Evolutionary conservation across 306 rosid species (phyloP), one percentile per base, ranked within the genome.

Genomic region (apple (Malus domestica)): DNA sequence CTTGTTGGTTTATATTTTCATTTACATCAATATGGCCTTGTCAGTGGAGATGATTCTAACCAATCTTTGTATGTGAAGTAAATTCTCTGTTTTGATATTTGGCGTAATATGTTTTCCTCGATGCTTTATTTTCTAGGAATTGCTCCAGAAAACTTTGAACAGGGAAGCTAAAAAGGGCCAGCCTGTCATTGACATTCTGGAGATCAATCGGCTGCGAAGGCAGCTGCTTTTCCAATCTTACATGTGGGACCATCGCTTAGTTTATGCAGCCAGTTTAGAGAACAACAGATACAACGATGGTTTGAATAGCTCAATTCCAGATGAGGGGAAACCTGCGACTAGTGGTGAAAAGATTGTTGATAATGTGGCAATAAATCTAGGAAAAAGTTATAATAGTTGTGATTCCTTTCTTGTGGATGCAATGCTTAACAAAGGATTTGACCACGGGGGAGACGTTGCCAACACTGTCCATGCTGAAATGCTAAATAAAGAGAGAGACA

Each of bases 241-340:
- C 66, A 72, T 89, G 83, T 96, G 98, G 99, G 98, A 90, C 80
- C 90, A 82, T 64, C 93, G 96, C 78, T 89, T 95, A 74, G 62
- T 88, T 74, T 78, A 72, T 76, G 90, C 80, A 33, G 89, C 80
- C 68, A 78, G 59, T 74, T 68, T 77, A 84, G 82, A 80, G 61
- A 83, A 80, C 63, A 78, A 79, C 70, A 77, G 70, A 77, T 65
- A 59, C 67, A 80, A 62, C 65, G 72, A 74, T 81, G 81, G 22
- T 45, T 83, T 81, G 78, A 82, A 82, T 78, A 75, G 76, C 76
- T 71, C 87, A 65, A n/a, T 49, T 78, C 79, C 85, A 25, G 89
- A 74, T 65, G 88, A 80, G 71, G 88, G 88, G 67, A 89, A 73
- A 73, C 71, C 64, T 51, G 13, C 46, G 49, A 51, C 40, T 72